Percentiles rank a stretch among this genome's conserved stretches.
Conservation (phyloP, 108 stramenopile species). For the Thalassiosira profunda region DNA sequence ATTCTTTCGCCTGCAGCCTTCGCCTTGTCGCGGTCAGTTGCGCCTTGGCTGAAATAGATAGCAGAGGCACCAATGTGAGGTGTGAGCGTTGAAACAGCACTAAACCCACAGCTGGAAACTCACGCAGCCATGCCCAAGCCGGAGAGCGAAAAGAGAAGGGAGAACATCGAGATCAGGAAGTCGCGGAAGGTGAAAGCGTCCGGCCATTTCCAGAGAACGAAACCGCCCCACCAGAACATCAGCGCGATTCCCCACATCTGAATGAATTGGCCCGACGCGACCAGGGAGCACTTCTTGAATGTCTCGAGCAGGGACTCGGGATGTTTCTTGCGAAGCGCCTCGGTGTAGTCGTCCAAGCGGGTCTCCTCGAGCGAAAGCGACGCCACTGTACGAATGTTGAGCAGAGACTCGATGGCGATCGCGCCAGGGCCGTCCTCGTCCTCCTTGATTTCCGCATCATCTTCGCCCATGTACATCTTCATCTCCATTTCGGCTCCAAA, state of each 20-base stretch:
- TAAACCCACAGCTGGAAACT: no score
- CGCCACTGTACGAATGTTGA: constrained; percentile 82
- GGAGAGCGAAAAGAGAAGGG: constrained; percentile 76
- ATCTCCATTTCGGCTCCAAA: constrained; percentile 79
- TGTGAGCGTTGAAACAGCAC: no score
- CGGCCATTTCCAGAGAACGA: constrained; percentile 61
- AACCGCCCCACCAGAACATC: constrained; percentile 83
- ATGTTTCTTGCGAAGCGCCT: constrained; percentile 49
- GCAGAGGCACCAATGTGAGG: no score
- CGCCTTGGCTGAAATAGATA: no score
- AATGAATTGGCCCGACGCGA: no score
- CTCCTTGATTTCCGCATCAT: constrained; percentile 58
- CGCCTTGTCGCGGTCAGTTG: constrained; percentile 68
- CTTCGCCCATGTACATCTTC: constrained; percentile 63
- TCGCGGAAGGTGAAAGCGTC: constrained; percentile 59
- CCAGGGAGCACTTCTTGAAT: no score
- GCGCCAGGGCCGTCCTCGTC: constrained; percentile 65
- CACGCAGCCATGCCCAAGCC: constrained; percentile 80
- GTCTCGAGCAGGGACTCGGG: no score
- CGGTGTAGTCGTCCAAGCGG: constrained; percentile 58
- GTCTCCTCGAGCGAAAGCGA: constrained; percentile 67
- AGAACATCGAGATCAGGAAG: constrained; percentile 80
- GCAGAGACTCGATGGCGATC: constrained; percentile 74
- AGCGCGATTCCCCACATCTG: constrained; percentile 51
- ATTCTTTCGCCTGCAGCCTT: constrained; percentile 68